Evolutionary conservation across 441 rosid genomes (phyloP).

Genomic region (Geranium incanum): DNA sequence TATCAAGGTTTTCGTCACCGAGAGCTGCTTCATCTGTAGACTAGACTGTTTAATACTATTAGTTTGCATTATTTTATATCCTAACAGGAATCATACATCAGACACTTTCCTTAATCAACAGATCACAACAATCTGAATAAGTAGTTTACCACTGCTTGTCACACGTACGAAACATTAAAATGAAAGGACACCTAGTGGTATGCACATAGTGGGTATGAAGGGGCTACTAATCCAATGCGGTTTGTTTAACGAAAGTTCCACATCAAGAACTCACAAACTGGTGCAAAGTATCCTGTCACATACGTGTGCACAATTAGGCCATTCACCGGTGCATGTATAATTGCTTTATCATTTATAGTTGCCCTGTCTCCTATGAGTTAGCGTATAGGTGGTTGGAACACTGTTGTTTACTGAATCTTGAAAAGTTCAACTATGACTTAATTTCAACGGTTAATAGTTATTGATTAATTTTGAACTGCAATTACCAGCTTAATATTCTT

Average conservation of each 20-base stretch:
- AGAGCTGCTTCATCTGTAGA: no score
- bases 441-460: neutral
- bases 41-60: no score
- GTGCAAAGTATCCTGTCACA: neutral
- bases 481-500: constrained; percentile 24
- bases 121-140: neutral
- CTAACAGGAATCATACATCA: no score
- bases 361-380: neutral
- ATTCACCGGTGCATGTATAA: no score
- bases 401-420: constrained; percentile 9
- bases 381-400: constrained; percentile 6
- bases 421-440: constrained; percentile 1
- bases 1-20: neutral
- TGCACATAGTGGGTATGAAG: neutral
- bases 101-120: no score
- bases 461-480: constrained; percentile 13
- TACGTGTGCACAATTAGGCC: neutral
- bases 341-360: neutral
- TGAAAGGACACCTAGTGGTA: no score
- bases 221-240: neutral
- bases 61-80: no score
- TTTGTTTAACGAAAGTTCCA: neutral
- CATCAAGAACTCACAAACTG: neutral
- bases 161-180: neutral
- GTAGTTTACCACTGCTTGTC: neutral